Evolutionary conservation across 2,329 filamentous ascomycete genomes (phyloP).

Genomic region (Aspergillus carbonarius): DNA sequence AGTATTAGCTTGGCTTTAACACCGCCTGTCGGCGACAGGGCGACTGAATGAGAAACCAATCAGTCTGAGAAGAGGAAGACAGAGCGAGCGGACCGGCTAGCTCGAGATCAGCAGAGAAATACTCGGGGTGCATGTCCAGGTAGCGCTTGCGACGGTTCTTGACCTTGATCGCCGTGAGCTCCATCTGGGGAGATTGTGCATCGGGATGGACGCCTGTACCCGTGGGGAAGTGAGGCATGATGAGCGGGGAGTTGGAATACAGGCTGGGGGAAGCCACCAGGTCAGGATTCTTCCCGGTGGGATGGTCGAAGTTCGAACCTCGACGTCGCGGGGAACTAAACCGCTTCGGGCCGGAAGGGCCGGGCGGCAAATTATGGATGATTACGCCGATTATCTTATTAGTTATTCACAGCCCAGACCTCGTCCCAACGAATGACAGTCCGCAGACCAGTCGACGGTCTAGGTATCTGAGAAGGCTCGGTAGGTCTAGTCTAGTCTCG

Average conservation of each 20-base stretch:
- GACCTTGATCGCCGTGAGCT: constrained; percentile 48
- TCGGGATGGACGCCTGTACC: constrained; percentile 26
- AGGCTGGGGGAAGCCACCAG: neutral
- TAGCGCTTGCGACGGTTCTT: constrained; percentile 80
- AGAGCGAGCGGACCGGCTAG: constrained; percentile 55
- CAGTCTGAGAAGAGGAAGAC: constrained; percentile 24
- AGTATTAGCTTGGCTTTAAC: constrained; percentile 28
- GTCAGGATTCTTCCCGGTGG: neutral
- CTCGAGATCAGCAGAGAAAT: constrained; percentile 66
- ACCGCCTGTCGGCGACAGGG: constrained; percentile 13
- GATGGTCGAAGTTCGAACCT: too few relatives aligned
- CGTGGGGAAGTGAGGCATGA: constrained; percentile 41
- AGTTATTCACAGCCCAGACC: neutral
- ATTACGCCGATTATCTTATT: too few relatives aligned
- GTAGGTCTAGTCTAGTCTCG: constrained; percentile 16
- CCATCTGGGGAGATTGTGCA: constrained; percentile 5
- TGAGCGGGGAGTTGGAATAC: constrained; percentile 6
- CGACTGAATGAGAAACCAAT: constrained; percentile 5
- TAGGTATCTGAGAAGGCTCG: constrained; percentile 17
- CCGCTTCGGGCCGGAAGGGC: neutral
- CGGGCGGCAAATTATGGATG: neutral
- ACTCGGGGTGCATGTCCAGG: constrained; percentile 68
- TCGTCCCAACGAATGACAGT: neutral
- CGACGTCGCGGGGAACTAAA: neutral
- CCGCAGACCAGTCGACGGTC: constrained; percentile 13